A percentile compares a stretch with the other conserved stretches of the same genome.
Conservation (phyloP, 495 filamentous ascomycete species). For the Lichenothelia convexa region DNA sequence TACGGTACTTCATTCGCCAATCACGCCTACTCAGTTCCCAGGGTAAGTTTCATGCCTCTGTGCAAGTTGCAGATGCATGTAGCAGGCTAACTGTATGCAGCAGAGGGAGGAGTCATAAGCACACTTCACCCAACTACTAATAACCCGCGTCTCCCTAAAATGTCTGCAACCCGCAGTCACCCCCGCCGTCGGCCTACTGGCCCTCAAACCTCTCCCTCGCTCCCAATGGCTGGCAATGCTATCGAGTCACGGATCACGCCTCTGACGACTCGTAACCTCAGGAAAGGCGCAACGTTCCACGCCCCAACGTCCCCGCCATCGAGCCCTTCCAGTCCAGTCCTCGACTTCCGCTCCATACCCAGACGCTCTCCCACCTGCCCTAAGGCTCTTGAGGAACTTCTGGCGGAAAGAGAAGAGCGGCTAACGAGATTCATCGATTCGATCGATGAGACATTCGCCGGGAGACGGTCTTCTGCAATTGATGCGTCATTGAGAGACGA, state of each 20-base stretch:
- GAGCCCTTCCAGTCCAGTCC: slow-evolving; percentile 19
- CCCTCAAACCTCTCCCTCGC: slow-evolving; percentile 9
- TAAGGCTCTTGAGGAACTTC: slow-evolving; percentile 29
- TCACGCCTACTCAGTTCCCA: no score
- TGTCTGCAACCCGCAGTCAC: slow-evolving; percentile 16
- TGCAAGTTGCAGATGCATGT: not conserved
- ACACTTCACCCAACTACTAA: not conserved
- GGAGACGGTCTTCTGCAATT: no score
- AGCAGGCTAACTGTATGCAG: not conserved
- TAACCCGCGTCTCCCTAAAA: no score
- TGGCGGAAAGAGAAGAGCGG: slow-evolving; percentile 14
- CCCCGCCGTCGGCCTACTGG: slow-evolving; percentile 18
- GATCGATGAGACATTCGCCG: no score
- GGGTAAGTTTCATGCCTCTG: no score
- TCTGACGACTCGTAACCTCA: slow-evolving; percentile 26
- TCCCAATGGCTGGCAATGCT: slow-evolving; percentile 9
- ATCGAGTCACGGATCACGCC: no score
- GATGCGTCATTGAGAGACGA: no score
- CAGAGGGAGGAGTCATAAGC: not conserved
- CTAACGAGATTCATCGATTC: no score
- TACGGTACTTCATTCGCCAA: no score
- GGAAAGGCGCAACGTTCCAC: slow-evolving; percentile 48
- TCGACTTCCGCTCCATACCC: slow-evolving; percentile 31
- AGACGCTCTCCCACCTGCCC: slow-evolving; percentile 43
- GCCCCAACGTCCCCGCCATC: slow-evolving; percentile 27